Evolutionary conservation across 176 grass and related monocot genomes (phyloP), one percentile per base, ranked within the genome.

Genomic region (Juncus inflexus): DNA sequence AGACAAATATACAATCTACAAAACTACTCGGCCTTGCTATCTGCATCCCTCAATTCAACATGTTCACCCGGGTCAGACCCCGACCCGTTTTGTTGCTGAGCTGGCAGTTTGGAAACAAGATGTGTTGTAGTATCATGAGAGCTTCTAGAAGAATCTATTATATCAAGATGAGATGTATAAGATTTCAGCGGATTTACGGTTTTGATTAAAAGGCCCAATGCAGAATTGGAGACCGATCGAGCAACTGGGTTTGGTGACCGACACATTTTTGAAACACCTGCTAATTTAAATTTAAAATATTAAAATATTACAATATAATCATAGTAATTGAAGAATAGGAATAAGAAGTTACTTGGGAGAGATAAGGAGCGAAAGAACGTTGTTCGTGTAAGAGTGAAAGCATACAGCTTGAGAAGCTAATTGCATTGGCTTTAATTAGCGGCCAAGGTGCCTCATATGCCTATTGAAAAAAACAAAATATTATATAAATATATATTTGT

Each of bases 391-490:
- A 77, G 70, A 88, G 84, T 43, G 91, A 82, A 53, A 96, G 65
- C 82, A 96, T 74, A 72, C 77, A 88, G 73, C 91, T 83, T 96
- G 19, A 28, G 19, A 28, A 28, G 19, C 19, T 28, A 28, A 28
- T 28, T 28, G 19, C 1, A 28, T 28, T 96, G 70, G 87, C 91
- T 81, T 87, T 80, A 68, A 96, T 96, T 56, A 96, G 62, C 3
- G 87, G 81, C 91, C 91, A 96, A 81, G 79, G 87, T 37, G 84
- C 87, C 80, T 91, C 91, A 67, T 90, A 96, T 76, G 87, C 91
- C 91, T 96, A 72, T 54, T 40, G 19, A 73, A 71, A 47, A 57
- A 76, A 42, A 41, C 69, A 73, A 73, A 81, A 60, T 19, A 11
- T 62, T n/a, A 50, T 6, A 52, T 3, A 55, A 16, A 71, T 10